Evolutionary conservation across 306 rosid species (phyloP), one percentile per base, ranked within the genome.

Genomic region (Cicer bijugum): DNA sequence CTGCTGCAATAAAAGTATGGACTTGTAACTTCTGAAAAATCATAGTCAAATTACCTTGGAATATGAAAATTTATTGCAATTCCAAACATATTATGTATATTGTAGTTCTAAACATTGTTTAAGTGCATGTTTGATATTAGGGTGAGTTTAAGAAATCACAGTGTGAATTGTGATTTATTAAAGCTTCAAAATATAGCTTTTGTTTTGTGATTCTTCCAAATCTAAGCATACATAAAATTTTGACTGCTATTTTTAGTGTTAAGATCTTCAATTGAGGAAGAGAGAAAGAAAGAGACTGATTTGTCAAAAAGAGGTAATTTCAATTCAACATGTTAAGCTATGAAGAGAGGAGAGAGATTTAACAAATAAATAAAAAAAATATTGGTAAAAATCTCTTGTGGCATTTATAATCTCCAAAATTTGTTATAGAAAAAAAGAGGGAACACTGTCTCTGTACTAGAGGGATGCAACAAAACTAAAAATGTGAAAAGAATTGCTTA

Each of bases 401-500:
- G 58, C 50, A 40, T 8, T 35, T 67, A 55, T 71, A 69, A 69
- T 77, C 6, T 78, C 33, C 33, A 23, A 23, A 23, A 23, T 1
- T 23, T 23, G 33, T 23, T 78, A 82, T 43, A 69, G 67, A 79
- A 87, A 85, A 64, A 81, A 72, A 81, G 82, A 76, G 78, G 86
- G 64, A 61, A 62, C 82, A 75, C 62, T 53, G 72, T 12, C 69
- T 83, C 69, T 82, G 85, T 84, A 80, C 85, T 42, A 65, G 42
- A 82, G 75, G 82, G 65, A 72, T 74, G 77, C 62, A 78, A 50
- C 72, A 76, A 58, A 66, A 74, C 84, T 65, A 48, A 87, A 81
- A 77, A 19, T 63, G 75, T 81, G 86, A 66, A 68, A 84, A 14
- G 20, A 74, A 53, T 60, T 56, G 20, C n/a, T 20, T 56, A 28